Evolutionary conservation across 331 rosid genomes (phyloP), one percentile per base, ranked within the genome.

Genomic region (Rhamnella rubrinervis): DNA sequence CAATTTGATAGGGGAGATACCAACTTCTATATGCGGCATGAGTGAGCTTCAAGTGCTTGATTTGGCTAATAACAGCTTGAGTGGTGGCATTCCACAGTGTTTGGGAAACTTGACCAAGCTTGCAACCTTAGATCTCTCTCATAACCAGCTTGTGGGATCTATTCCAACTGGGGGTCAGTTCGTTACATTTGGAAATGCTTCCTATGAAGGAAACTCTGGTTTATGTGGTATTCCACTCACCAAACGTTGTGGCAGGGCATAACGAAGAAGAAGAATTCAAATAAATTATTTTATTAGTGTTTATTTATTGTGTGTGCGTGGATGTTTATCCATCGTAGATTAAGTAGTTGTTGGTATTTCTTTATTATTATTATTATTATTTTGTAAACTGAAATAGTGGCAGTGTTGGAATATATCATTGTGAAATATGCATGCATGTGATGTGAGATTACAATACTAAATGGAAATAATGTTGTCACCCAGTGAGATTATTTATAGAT

Each of bases 21-120:
- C 79, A 40, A 26, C 55, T 1, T 20, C 10, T 7, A 18, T 75
- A 13, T 75, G 65, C 61, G 55, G 67, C 64, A 17, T 47, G 49
- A 41, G 51, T 56, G 20, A 62, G 10, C 40, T 68, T 1, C 0
- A 3, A 20, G 2, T 75, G 8, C 67, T 75, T 50, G 72, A 68
- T 11, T 44, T 75, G 37, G 39, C 70, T 8, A 50, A 26, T 5
- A 68, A 75, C 68, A 61, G 58, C 10, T 40, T 75, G 16, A 75
- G 28, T 18, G 65, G 74, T 21, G 19, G 0, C 6, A 67, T 75
- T 62, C 74, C 79, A 16, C 57, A 7, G 17, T 66, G 79, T 23
- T 13, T 59, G 16, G 63, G 46, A 61, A 52, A 17, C 63, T 13
- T 55, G 12, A 66, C 23, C 20, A 0, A 4, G 4, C 38, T 67